A percentile compares a stretch with the other conserved stretches of the same genome.
Conservation (phyloP, 495 filamentous ascomycete species). For the Tuber calosporum region DNA sequence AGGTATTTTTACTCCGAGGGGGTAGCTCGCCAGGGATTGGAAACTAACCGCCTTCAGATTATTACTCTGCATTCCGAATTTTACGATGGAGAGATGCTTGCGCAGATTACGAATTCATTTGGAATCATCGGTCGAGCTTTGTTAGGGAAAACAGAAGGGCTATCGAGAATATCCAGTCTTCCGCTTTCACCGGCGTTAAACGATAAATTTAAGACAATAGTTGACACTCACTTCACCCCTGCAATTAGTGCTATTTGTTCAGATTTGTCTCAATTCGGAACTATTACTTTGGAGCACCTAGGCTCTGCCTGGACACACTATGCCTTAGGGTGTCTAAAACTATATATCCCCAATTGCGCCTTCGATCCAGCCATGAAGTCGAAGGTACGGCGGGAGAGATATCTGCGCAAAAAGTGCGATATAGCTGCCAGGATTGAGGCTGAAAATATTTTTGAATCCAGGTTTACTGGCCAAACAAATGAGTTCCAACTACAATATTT, state of each 20-base stretch:
- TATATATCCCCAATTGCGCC: constrained; percentile 78
- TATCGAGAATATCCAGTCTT: constrained; percentile 6
- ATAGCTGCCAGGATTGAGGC: constrained; percentile 55
- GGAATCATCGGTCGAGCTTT: constrained; percentile 1
- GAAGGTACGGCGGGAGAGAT: constrained; percentile 62
- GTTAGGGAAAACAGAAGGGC: neutral
- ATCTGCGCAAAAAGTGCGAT: constrained; percentile 51
- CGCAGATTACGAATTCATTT: constrained; percentile 11
- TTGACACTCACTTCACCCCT: constrained; percentile 45
- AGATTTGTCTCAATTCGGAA: constrained; percentile 8
- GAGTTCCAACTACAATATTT: constrained; percentile 58
- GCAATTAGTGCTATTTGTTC: constrained; percentile 34
- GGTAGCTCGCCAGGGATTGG: neutral
- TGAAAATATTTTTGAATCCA: constrained; percentile 57
- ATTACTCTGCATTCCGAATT: constrained; percentile 22
- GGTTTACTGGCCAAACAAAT: constrained; percentile 59
- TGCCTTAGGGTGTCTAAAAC: constrained; percentile 57
- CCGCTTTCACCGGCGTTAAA: constrained; percentile 6
- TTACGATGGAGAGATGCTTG: constrained; percentile 10
- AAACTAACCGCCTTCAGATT: constrained; percentile 19
- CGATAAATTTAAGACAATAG: constrained; percentile 27
- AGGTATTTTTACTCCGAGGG: neutral
- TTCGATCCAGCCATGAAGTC: constrained; percentile 78
- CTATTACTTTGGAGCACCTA: constrained; percentile 5
- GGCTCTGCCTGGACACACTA: constrained; percentile 57